Base-by-base conservation (phyloP, 1,284 basidiomycete species). In the Cerrena zonata region DNA sequence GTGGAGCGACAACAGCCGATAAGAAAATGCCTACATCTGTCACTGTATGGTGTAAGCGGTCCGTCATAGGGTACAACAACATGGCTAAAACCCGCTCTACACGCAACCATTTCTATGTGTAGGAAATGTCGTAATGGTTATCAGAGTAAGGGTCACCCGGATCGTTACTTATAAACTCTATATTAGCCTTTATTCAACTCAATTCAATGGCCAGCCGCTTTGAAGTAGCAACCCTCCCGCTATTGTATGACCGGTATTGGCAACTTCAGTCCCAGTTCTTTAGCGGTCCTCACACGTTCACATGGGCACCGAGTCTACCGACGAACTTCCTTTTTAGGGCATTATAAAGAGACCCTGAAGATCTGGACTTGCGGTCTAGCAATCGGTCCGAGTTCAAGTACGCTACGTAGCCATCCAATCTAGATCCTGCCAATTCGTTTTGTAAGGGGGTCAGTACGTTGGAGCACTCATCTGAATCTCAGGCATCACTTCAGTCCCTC, bases 1-100 rank as follows among this genome's bases (percentile, higher is more conserved):
- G 46, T 69, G 68, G 68, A 61, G 13, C 30, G n/a, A n/a, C n/a
- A 25, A 45, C 44, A 18, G 18, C 18, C 41, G 21, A 22, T 40
- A 40, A 18, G 41, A 34, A 34, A 34, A 34, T 34, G 30, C 15
- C 30, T 7, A 34, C 30, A 7, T 34, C 30, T 15, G n/a, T n/a
- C n/a, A n/a, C n/a, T n/a, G n/a, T n/a, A n/a, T n/a, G n/a, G n/a
- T n/a, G n/a, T n/a, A 7, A 34, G 15, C 30, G 30, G 30, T 7
- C 30, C 30, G 30, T 34, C 30, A 34, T 34, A 15, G 30, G 30
- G 30, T 34, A 34, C 30, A 7, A 34, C 30, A 15, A 15, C 7
- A 15, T 34, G 30, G 30, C 7, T n/a, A 34, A 34, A 34, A 15
- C 30, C 7, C 30, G 15, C 30, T 34, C 7, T 15, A 34, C 15